Evolutionary conservation across 306 rosid genomes (phyloP), one percentile per base, ranked within the genome.

Genomic region (Quercus gilva): DNA sequence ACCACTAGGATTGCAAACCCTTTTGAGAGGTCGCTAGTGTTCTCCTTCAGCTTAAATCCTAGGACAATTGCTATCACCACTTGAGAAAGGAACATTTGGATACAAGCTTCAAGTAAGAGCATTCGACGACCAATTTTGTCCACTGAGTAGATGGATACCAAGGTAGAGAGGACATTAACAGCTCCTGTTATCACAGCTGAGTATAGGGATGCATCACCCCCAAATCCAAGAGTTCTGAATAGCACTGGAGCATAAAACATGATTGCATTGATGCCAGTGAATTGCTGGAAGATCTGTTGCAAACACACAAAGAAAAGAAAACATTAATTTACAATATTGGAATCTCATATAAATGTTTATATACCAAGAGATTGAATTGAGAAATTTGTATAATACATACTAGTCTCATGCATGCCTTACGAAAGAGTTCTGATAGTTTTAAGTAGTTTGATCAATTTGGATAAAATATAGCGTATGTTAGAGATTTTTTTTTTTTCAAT

Each of bases 161-260:
- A 33, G 59, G 96, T 91, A 8, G 84, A 87, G 0, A 91, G 51
- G 4, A 87, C 92, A 56, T 89, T 91, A 29, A 91, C 90, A 0
- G 83, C 90, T 33, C 93, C 96, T 2, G 92, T 89, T n/a, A 89
- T 89, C 18, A 89, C 93, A 0, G 93, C 83, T 0, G 96, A 89
- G 84, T 87, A 91, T 0, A 89, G 88, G 1, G 92, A 79, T 0
- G 96, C 90, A 1, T 88, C 89, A 10, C 5, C 59, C 2, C 80
- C 65, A 14, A 89, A 91, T 31, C 96, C 93, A 25, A 91, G 5
- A 0, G 92, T 83, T 76, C 21, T 85, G 79, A 91, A 91, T 59
- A 89, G 64, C 15, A 89, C 93, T 2, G 93, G 96, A 2, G 96
- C 93, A 14, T 91, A 91, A 78, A 91, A 91, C 93, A 91, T 91